Evolutionary conservation across 148 eudicot genomes (phyloP), one percentile per base, ranked within the genome.

Genomic region (Rhododendron simsii): DNA sequence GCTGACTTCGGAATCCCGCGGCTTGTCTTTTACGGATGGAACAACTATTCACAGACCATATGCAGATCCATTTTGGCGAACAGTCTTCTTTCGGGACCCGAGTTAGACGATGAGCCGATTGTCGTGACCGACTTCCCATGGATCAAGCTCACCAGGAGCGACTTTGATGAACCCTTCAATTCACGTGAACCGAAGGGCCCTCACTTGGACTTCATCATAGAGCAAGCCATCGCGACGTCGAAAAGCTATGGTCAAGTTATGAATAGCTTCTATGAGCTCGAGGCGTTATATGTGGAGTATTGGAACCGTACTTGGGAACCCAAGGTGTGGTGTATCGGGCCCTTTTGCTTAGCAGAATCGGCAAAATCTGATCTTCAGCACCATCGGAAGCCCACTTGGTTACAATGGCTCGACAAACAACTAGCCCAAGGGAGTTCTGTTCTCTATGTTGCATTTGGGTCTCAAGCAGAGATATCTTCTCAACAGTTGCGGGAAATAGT

Each of bases 361-460:
- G 50, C 82, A 9, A 81, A 26, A 18, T 13, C 1, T 7, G 41
- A 75, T 30, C 3, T 28, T 9, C 57, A 28, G 35, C 7, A 39
- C 18, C 30, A 53, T 51, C 83, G 80, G 6, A 90, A 87, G 79
- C 89, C 92, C 11, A 30, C 9, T 39, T 95, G 94, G 92, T 59
- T 90, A 1, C 21, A 89, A 7, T 96, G 98, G 98, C 87, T 96
- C 20, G 98, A 94, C 79, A 23, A 67, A 14, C 92, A 86, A 71
- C 78, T 55, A 81, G 89, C 18, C 0, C 74, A 87, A 33, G 90
- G 88, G 11, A 83, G 69, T 13, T 41, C 83, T 0, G 94, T 93
- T 50, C 79, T 96, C 41, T 94, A 94, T 55, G 90, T 94, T 0
- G 98, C 98, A 5, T 96, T 96, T 59, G 98, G 98, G 0, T 82